phyloP scores from a whole-genome alignment of 1,284 basidiomycete species.

The Cutaneotrichosporon cavernicola region DNA sequence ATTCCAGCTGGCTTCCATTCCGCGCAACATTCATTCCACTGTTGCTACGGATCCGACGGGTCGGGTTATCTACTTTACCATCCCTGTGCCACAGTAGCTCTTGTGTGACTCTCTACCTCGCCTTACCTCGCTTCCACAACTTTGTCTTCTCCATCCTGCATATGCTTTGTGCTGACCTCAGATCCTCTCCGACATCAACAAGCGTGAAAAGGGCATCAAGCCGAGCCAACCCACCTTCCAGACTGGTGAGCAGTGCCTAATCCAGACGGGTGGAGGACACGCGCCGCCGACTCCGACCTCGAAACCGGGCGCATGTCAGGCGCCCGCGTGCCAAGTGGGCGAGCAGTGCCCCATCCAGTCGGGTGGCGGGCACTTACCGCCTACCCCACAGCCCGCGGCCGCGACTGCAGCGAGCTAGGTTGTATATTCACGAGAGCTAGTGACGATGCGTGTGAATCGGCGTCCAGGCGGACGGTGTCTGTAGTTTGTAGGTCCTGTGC shows the following conservation, averaged over 20 bases:
- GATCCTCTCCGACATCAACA: slow-evolving; percentile 31
- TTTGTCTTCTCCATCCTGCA: not conserved
- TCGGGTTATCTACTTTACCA: no score
- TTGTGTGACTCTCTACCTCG: not conserved
- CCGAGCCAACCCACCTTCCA: not conserved
- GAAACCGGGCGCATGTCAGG: no score
- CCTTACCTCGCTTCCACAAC: not conserved
- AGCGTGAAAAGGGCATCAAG: slow-evolving; percentile 16
- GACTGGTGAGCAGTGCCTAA: slow-evolving; percentile 1
- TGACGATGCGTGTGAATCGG: slow-evolving; percentile 1
- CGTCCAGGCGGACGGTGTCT: not conserved
- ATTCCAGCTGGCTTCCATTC: not conserved
- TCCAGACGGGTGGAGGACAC: slow-evolving; percentile 2
- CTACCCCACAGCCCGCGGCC: not conserved
- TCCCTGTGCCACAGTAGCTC: no score
- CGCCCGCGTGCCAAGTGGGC: not conserved
- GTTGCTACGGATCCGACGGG: not conserved
- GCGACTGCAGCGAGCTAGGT: not conserved
- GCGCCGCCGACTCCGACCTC: no score
- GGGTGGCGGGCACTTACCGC: not conserved
- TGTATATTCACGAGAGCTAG: slow-evolving; percentile 1
- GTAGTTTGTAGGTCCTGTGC: slow-evolving; percentile 2
- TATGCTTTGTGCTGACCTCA: slow-evolving; percentile 5
- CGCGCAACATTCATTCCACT: not conserved
- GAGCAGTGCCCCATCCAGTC: slow-evolving; percentile 1